Evolutionary conservation across 2,329 filamentous ascomycete species (phyloP), one percentile per base, ranked within the genome.

Genomic region (Fusarium annulatum): DNA sequence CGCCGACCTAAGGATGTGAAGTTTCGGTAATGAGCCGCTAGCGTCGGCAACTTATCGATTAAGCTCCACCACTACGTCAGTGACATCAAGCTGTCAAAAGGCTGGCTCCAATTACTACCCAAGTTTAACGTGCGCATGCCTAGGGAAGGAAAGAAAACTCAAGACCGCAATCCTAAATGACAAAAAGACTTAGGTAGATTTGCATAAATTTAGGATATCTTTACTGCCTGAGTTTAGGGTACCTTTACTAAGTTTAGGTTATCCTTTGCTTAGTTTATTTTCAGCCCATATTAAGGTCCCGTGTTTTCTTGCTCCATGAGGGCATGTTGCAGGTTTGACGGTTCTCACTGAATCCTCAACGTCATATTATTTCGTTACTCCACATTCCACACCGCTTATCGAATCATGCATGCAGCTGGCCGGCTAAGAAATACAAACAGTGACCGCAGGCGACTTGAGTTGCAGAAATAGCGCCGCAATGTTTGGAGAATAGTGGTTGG

Each of bases 21-120:
- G 49, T 72, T 66, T 51, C 52, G 39, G 41, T 39, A 30, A 39
- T 48, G n/a, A 67, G 71, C 52, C 59, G 67, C 61, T 68, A 64
- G 68, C 59, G 64, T 18, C 77, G 77, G 77, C 70, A 78, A 65
- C 76, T 78, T 78, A 78, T 78, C 77, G 75, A 78, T 78, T 58
- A 52, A 56, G 60, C 49, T 49, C 53, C 62, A 55, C 46, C 16
- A 21, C 30, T 64, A 68, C 69, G 76, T 75, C 72, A 74, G 49
- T 16, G 16, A 16, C 45, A 36, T 42, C 53, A 58, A 71, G 36
- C 46, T 43, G 61, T 51, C 46, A 18, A 30, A 39, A 48, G 33
- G 53, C 57, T 39, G 21, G 34, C 33, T 66, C 36, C 28, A 57
- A 78, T 76, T 69, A 73, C 45, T 67, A 73, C 41, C 55, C 55